These are phyloP conservation scores for Penicillium tannophilum DNA, from an alignment of 495 filamentous ascomycete genomes.

Conservation along the genomic window DNA sequence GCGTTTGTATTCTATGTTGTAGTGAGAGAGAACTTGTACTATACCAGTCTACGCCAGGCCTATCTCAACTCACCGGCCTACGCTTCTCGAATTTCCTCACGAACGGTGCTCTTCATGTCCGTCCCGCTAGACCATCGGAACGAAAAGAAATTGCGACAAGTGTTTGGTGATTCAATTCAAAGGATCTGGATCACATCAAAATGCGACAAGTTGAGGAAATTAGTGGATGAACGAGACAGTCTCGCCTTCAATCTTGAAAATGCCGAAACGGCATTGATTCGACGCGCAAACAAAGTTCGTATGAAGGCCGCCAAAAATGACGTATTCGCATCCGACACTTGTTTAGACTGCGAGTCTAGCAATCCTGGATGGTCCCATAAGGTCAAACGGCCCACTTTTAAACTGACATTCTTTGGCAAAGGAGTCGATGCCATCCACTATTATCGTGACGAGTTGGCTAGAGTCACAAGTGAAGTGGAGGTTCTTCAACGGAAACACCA, in stretches of 20 bases:
- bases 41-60: conserved; percentile 69
- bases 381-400: too few species aligned
- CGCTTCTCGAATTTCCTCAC: conserved; percentile 63
- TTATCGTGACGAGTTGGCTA: too few species aligned
- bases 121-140: conserved; percentile 61
- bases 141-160: conserved; percentile 55
- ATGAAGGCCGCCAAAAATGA: conserved; percentile 44
- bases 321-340: too few species aligned
- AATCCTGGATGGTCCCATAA: too few species aligned
- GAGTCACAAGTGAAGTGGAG: too few species aligned
- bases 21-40: conserved; percentile 66
- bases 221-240: conserved; percentile 61
- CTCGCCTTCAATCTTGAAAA: conserved; percentile 64
- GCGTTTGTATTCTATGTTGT: conserved; percentile 67
- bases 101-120: conserved; percentile 72
- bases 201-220: conserved; percentile 53
- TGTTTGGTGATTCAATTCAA: conserved; percentile 61
- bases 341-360: conserved; percentile 47
- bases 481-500: too few species aligned
- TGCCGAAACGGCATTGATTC: conserved; percentile 66
- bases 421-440: conserved; percentile 88
- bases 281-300: conserved; percentile 56
- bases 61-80: conserved; percentile 68
- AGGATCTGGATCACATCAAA: conserved; percentile 66
- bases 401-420: conserved; percentile 55